Conservation (phyloP, 805 yeast species). For the Candida endomychidarum region DNA sequence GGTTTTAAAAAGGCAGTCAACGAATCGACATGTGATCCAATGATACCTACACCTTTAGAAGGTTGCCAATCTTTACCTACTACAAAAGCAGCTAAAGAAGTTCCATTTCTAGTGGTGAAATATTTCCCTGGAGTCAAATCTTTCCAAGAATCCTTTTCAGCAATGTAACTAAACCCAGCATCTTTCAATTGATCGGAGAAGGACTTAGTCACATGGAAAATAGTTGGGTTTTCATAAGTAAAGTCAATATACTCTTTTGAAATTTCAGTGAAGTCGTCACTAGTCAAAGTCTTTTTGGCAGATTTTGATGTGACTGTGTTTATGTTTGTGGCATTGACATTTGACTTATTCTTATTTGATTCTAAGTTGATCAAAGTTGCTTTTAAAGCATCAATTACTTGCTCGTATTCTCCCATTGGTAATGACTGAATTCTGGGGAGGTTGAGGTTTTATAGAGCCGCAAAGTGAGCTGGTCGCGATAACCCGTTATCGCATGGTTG, state of each 20-base stretch:
- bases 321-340: too few species aligned
- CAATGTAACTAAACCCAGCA: slow-evolving; percentile 29
- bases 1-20: slow-evolving; percentile 26
- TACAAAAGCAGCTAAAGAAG: slow-evolving; percentile 36
- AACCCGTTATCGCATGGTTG: too few species aligned
- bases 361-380: slow-evolving; percentile 12
- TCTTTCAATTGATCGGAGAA: slow-evolving; percentile 22
- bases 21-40: slow-evolving; percentile 38
- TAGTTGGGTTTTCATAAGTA: slow-evolving; percentile 42
- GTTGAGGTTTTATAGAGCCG: slow-evolving; percentile 1
- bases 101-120: slow-evolving; percentile 30
- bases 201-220: slow-evolving; percentile 34
- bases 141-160: slow-evolving; percentile 23
- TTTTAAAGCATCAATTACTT: slow-evolving; percentile 16
- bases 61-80: slow-evolving; percentile 40
- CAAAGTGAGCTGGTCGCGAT: slow-evolving; percentile 5
- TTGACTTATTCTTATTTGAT: neutral
- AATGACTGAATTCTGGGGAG: slow-evolving; percentile 5
- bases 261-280: slow-evolving; percentile 9
- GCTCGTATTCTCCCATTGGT: slow-evolving; percentile 15
- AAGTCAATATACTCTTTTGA: slow-evolving; percentile 25
- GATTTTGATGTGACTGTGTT: too few species aligned
- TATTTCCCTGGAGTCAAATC: slow-evolving; percentile 20
- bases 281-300: too few species aligned
- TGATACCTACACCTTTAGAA: slow-evolving; percentile 15